Evolutionary conservation across 139 green algal genomes (phyloP), one percentile per base, ranked within the genome.

Genomic region (Raphidocelis subcapitata): DNA sequence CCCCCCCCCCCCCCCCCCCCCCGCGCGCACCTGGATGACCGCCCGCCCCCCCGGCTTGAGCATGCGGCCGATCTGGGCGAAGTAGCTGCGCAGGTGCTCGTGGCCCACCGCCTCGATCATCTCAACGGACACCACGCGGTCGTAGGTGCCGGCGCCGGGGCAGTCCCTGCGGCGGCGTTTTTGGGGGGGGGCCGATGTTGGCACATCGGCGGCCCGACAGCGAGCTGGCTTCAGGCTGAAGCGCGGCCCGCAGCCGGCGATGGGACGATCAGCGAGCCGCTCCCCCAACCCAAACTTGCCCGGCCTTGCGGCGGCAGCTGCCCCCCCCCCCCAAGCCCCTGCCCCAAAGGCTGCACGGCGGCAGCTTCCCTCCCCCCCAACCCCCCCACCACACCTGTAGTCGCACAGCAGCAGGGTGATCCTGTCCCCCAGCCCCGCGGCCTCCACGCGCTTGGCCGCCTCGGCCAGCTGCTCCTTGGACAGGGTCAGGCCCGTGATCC

Each of bases 71-170:
- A 98, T 88, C 23, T 71, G 73, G 37, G 12, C 29, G 72, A 98
- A 98, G 89, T 95, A 98, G 10, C 73, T 78, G 3, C 54, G 26
- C 47, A 98, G 81, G 80, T 97, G 86, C 77, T 98, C 94, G 73
- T 98, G 93, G 5, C 95, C 95, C 52, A 99, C 94, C 0, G 95
- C 95, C 86, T 99, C 95, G 44, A 98, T 95, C 95, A 99, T 99
- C 85, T 99, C 95, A 70, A 92, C 94, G 35, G 63, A 66, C 26
- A 78, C 62, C 21, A 78, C 72, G 35, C 65, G 66, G 73, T 79
- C 65, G 55, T 79, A 74, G 54, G 15, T 70, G 61, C 70, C 70
- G 31, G 69, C 5, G 36, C 60, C 60, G 44, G 70, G 70, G 24
- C 70, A 77, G 33, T 77, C 70, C 70, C 70, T 77, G 70, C 15